A percentile compares a stretch with the other conserved stretches of the same genome.
Conservation (phyloP, 495 filamentous ascomycete species). For the Mycothermus thermophilus region DNA sequence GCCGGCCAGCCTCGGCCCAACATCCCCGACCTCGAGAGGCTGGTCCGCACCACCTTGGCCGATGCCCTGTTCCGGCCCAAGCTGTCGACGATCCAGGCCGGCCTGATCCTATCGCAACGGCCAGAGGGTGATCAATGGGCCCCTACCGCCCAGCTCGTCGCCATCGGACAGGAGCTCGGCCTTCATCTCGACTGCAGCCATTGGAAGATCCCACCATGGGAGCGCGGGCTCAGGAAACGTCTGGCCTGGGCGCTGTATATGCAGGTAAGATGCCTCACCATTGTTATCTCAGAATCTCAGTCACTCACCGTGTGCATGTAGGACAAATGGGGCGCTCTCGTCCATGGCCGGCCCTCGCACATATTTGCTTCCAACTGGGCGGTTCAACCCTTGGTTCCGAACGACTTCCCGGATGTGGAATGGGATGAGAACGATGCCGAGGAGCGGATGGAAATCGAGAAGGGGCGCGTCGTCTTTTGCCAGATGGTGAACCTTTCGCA, state of each 20-base stretch:
- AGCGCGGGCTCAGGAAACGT: slow-evolving; percentile 66
- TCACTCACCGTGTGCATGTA: too few relatives aligned
- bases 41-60: slow-evolving; percentile 57
- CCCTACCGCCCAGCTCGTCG: slow-evolving; percentile 71
- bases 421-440: slow-evolving; percentile 42
- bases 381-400: slow-evolving; percentile 49
- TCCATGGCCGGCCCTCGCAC: slow-evolving; percentile 74
- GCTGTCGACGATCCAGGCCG: slow-evolving; percentile 87
- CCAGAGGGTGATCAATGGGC: slow-evolving; percentile 78
- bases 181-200: slow-evolving; percentile 76
- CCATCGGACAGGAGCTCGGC: slow-evolving; percentile 68
- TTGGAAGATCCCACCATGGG: slow-evolving; percentile 83
- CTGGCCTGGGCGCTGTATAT: slow-evolving; percentile 85
- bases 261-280: slow-evolving; percentile 14
- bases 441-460: slow-evolving; percentile 49
- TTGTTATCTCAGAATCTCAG: too few relatives aligned
- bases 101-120: slow-evolving; percentile 74
- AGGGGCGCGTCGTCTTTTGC: slow-evolving; percentile 52
- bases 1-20: slow-evolving; percentile 55
- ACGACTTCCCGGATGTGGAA: slow-evolving; percentile 59
- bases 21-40: slow-evolving; percentile 57
- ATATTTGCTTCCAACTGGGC: slow-evolving; percentile 74
- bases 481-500: slow-evolving; percentile 63
- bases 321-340: slow-evolving; percentile 85
- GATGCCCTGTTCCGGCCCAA: slow-evolving; percentile 74